phyloP scores from a whole-genome alignment of 1,139 yeast species.

The Torulaspora globosa region DNA sequence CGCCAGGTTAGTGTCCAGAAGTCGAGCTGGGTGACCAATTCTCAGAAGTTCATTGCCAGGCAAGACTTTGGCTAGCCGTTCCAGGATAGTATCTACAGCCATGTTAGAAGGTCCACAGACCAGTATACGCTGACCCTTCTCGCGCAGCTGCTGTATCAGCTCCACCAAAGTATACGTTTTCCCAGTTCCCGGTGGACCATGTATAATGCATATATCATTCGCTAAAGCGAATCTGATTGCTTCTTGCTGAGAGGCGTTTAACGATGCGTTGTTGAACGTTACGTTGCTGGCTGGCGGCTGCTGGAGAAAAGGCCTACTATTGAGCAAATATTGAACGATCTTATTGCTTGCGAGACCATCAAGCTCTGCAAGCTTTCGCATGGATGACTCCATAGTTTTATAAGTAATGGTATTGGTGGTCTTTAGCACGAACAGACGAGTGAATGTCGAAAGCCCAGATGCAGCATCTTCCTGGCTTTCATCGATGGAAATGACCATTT shows the following conservation, averaged over 20 bases:
- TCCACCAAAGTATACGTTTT: slow-evolving; percentile 87
- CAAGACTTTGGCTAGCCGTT: slow-evolving; percentile 55
- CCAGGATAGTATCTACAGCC: slow-evolving; percentile 89
- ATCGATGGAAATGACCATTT: slow-evolving; percentile 59
- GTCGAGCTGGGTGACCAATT: slow-evolving; percentile 90
- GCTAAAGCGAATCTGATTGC: slow-evolving; percentile 52
- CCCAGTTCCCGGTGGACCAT: slow-evolving; percentile 81
- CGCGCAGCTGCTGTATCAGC: slow-evolving; percentile 66
- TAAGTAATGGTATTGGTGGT: slow-evolving; percentile 67
- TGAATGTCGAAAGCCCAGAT: slow-evolving; percentile 37
- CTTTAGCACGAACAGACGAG: slow-evolving; percentile 59
- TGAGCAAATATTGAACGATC: slow-evolving; percentile 34
- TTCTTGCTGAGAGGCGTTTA: slow-evolving; percentile 71
- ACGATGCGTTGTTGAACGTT: slow-evolving; percentile 45
- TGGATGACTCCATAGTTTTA: slow-evolving; percentile 73
- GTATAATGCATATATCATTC: slow-evolving; percentile 54
- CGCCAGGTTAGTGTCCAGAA: slow-evolving; percentile 55
- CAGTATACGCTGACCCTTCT: slow-evolving; percentile 60
- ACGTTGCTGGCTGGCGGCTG: slow-evolving; percentile 18
- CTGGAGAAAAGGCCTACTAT: slow-evolving; percentile 19
- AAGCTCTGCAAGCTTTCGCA: slow-evolving; percentile 61
- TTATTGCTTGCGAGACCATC: slow-evolving; percentile 31
- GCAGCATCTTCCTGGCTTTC: slow-evolving; percentile 50
- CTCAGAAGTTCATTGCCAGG: slow-evolving; percentile 60
- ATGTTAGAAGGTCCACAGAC: slow-evolving; percentile 96